Evolutionary conservation across 2,329 filamentous ascomycete species (phyloP), one percentile per base, ranked within the genome.

Genomic region (Aspergillus sp.): DNA sequence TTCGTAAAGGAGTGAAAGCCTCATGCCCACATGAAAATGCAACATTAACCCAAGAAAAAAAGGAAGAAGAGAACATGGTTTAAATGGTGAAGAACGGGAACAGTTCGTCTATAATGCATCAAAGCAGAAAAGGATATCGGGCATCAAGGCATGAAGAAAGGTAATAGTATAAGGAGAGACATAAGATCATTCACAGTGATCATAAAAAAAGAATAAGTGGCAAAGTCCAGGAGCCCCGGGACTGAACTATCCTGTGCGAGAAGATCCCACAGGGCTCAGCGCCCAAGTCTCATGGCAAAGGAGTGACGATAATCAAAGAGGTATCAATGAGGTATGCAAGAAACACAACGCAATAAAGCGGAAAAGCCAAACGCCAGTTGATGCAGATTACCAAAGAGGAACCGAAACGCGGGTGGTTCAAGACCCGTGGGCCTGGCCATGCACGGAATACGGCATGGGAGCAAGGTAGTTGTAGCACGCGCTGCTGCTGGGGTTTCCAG

Each of bases 381-480:
- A 66, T 68, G 63, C 64, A 60, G 58, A 48, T 36, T 49, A 60
- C 47, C 63, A 62, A 10, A 13, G 42, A 50, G 30, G 47, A 39
- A 57, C 54, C 42, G 36, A 36, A 53, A 6, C 59, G 61, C 49
- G 19, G 53, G 32, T 54, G 41, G 27, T 21, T 49, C 27, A 71
- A 48, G 65, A 63, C 27, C 68, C 69, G 7, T 69, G 68, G 6
- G 69, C 59, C 25, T 68, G 58, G 39, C 74, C 70, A 25, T 66
- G 70, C 36, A 76, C 61, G 13, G 73, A 66, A 61, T 77, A 78
- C 25, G 70, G 64, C 57, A 72, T 68, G 8, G 71, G 69, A 41
- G 73, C 67, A 62, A 76, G 57, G 58, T 76, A 77, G 47, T 61
- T 68, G 55, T 75, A 76, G 60, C 68, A 70, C 30, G 67, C 63